phyloP scores from a whole-genome alignment of 257 asterid species.

The Lavandula angustifolia region DNA sequence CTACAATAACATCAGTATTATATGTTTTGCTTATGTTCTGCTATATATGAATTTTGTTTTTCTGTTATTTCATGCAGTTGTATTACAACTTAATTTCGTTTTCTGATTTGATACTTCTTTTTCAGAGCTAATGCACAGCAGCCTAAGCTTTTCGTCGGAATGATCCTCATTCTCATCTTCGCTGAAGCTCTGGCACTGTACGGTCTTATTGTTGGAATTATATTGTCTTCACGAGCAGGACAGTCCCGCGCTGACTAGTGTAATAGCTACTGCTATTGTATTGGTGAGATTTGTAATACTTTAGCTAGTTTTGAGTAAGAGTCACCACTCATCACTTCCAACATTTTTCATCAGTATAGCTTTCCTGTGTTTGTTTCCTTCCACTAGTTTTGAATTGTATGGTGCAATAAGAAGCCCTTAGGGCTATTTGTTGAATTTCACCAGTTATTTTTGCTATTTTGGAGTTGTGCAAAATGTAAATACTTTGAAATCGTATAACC shows the following conservation, averaged over 20 bases:
- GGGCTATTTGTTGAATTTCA: slow-evolving; percentile 1
- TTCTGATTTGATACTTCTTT: neutral
- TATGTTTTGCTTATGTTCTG: neutral
- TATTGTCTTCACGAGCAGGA: slow-evolving; percentile 75
- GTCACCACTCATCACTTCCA: slow-evolving; percentile 20
- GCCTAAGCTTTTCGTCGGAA: slow-evolving; percentile 74
- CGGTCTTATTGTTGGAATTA: slow-evolving; percentile 72
- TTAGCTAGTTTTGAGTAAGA: slow-evolving; percentile 7
- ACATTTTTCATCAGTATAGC: slow-evolving; percentile 19
- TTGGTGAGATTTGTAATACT: slow-evolving; percentile 11
- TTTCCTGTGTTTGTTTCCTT: slow-evolving; percentile 16
- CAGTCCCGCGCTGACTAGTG: slow-evolving; percentile 70
- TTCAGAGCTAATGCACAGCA: slow-evolving; percentile 78
- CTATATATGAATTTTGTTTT: neutral
- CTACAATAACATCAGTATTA: neutral
- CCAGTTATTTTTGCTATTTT: neutral
- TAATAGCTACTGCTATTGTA: neutral
- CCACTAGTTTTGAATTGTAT: slow-evolving; percentile 26
- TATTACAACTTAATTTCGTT: neutral
- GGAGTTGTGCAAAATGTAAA: slow-evolving; percentile 17
- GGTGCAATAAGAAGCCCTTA: slow-evolving; percentile 27
- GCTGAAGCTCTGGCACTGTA: slow-evolving; percentile 78
- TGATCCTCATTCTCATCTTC: slow-evolving; percentile 76
- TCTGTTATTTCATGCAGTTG: slow-evolving; percentile 5
- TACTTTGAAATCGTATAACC: neutral